A percentile compares a stretch with the other conserved stretches of the same genome.
These are phyloP conservation scores for Hypoxylon subgilvum DNA, from an alignment of 495 filamentous ascomycete genomes.

Conservation along the genomic window DNA sequence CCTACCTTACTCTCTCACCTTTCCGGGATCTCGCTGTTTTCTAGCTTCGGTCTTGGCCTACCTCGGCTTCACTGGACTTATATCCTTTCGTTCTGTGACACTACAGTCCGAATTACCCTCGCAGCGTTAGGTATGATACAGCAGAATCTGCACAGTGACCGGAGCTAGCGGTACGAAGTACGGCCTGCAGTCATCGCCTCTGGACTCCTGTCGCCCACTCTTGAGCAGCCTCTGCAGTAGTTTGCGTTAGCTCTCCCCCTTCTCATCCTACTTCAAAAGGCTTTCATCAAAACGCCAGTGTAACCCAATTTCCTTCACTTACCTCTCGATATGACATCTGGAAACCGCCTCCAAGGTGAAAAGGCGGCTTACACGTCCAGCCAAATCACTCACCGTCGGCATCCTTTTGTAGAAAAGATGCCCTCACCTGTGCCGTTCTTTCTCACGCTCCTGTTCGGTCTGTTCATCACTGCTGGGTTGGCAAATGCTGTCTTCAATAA, in stretches of 20 bases:
- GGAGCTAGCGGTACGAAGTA: constrained; percentile 11
- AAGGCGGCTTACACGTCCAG: constrained; percentile 4
- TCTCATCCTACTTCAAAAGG: constrained; percentile 15
- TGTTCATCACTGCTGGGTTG: constrained; percentile 41
- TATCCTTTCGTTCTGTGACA: constrained; percentile 10
- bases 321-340: constrained; percentile 24
- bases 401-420: constrained; percentile 36
- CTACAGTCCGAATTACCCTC: constrained; percentile 8
- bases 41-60: constrained; percentile 6
- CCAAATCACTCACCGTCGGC: constrained; percentile 9
- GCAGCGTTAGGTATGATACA: constrained; percentile 18
- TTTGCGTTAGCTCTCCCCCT: constrained; percentile 30
- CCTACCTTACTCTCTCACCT: not conserved
- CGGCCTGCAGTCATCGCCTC: constrained; percentile 9
- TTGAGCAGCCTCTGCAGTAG: constrained; percentile 31
- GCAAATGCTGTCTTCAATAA: constrained; percentile 40
- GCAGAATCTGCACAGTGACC: constrained; percentile 3
- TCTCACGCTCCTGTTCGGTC: constrained; percentile 36
- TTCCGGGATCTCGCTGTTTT: constrained; percentile 8
- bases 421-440: constrained; percentile 36
- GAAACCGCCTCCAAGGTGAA: constrained; percentile 15
- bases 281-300: constrained; percentile 14
- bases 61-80: not conserved
- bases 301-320: constrained; percentile 2
- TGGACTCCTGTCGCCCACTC: constrained; percentile 25